Evolutionary conservation across 768 basidiomycete species (phyloP), one percentile per base, ranked within the genome.

Genomic region (Gymnopilus dilepis): DNA sequence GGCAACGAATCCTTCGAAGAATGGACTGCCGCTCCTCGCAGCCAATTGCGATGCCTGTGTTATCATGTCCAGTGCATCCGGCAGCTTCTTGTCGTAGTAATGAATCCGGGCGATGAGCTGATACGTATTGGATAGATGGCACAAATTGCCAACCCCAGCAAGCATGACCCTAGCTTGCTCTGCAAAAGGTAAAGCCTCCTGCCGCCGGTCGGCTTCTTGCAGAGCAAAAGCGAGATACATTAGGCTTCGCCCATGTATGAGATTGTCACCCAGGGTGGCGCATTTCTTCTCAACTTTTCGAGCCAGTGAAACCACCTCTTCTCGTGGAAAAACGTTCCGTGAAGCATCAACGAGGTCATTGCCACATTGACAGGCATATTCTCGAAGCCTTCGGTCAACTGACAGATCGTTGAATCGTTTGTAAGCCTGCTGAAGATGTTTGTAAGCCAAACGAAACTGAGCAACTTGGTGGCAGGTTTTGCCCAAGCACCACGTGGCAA

Each of bases 231-330:
- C 59, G 15, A 60, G 21, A 3, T 40, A 43, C 6, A 52, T 28
- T 26, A 60, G 30, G 30, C 50, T 53, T 17, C 50, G 33, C 19
- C 50, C 59, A 42, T 60, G 38, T 11, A 53, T 54, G 34, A 37
- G 34, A 15, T 53, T 22, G 42, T 53, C 48, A 8, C 34, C 52
- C 42, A 60, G 48, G 12, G 13, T 40, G 33, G 59, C 48, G 19
- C 48, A 54, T 26, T 54, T 60, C 34, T 51, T 15, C 41, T 60
- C 48, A 1, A 60, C 21, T 9, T 60, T 15, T 15, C 11, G 6
- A 6, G 59, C 59, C 26, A 58, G n/a, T 8, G 34, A 26, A 47
- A 58, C 24, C 17, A 37, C 26, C 22, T 47, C 43, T 3, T 58
- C 26, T 9, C 6, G 6, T 9, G 7, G 19, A 6, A 37, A 15